Percentiles rank a stretch among this genome's conserved stretches.
Conservation (phyloP, 2,329 filamentous ascomycete species). For the Phialocephala sp. region DNA sequence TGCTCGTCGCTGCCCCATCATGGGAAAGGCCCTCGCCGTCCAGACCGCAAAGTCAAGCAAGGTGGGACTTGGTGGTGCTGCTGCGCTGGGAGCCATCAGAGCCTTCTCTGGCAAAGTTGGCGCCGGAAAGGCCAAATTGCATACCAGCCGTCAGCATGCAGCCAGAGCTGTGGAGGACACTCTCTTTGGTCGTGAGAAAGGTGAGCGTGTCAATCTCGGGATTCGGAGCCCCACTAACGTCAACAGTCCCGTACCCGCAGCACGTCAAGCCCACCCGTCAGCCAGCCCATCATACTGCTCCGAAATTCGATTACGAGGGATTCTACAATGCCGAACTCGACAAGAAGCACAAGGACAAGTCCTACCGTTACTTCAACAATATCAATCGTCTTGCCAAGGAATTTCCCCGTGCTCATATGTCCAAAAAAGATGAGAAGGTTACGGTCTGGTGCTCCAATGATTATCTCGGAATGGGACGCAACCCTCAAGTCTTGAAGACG, state of each 20-base stretch:
- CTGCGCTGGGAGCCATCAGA: slow-evolving; percentile 56
- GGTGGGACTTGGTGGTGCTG: slow-evolving; percentile 47
- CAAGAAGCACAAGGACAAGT: slow-evolving; percentile 99
- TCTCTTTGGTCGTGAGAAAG: slow-evolving; percentile 55
- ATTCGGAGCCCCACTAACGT: slow-evolving; percentile 30
- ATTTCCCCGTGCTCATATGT: slow-evolving; percentile 93
- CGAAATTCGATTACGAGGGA: slow-evolving; percentile 85
- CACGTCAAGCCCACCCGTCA: slow-evolving; percentile 33
- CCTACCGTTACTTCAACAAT: slow-evolving; percentile 99
- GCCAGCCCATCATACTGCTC: slow-evolving; percentile 40
- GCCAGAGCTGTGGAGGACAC: slow-evolving; percentile 75
- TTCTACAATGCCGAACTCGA: slow-evolving; percentile 91
- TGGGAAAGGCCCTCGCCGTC: slow-evolving; percentile 95
- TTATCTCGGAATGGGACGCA: slow-evolving; percentile 97
- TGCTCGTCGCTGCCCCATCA: slow-evolving; percentile 94
- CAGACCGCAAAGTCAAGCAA: slow-evolving; percentile 68
- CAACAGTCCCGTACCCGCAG: slow-evolving; percentile 34
- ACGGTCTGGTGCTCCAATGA: slow-evolving; percentile 99
- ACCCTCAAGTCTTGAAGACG: slow-evolving; percentile 80
- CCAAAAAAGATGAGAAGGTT: slow-evolving; percentile 80
- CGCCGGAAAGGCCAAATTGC: slow-evolving; percentile 73
- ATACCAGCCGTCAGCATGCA: slow-evolving; percentile 79
- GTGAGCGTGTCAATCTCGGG: slow-evolving; percentile 46
- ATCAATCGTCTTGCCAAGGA: slow-evolving; percentile 98
- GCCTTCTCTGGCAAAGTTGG: slow-evolving; percentile 57